These are phyloP conservation scores for Pseudocercospora musae DNA, from an alignment of 2,329 filamentous ascomycete species.

Conservation along the genomic window DNA sequence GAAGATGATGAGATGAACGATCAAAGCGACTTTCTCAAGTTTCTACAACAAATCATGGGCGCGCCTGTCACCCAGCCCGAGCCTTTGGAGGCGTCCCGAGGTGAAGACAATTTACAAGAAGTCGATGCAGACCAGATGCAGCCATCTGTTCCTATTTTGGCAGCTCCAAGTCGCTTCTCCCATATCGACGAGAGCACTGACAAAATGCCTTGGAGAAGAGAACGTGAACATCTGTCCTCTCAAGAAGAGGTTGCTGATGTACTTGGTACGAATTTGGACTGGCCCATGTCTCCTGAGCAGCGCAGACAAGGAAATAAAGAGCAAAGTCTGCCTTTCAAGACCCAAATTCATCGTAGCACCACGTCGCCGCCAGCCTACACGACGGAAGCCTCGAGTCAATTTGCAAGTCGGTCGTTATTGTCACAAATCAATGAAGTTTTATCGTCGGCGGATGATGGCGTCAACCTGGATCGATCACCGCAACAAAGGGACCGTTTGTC, in stretches of 20 bases:
- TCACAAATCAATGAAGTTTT: not conserved
- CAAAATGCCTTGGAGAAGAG: not conserved
- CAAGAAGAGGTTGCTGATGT: not conserved
- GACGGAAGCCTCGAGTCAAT: constrained; percentile 1
- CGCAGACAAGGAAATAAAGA: not conserved
- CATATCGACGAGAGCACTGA: not conserved
- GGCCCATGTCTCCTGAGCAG: constrained; percentile 19
- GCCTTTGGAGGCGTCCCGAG: constrained; percentile 8
- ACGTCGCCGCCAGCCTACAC: not conserved
- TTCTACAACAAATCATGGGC: constrained; percentile 21
- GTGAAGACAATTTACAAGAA: not conserved
- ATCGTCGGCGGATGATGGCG: not conserved
- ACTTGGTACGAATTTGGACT: constrained; percentile 5
- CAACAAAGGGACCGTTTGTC: not conserved
- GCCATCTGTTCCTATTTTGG: not conserved
- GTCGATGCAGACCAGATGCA: not conserved
- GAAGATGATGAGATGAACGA: constrained; percentile 32
- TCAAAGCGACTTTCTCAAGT: constrained; percentile 26
- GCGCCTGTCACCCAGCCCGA: constrained; percentile 10
- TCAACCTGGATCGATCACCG: not conserved
- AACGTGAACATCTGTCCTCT: not conserved
- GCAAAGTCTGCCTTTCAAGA: not conserved
- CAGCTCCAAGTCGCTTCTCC: not conserved
- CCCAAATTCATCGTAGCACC: not conserved
- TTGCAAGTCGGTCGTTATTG: not conserved